phyloP scores from a whole-genome alignment of 2,329 filamentous ascomycete genomes.

The Bretziella fagacearum region DNA sequence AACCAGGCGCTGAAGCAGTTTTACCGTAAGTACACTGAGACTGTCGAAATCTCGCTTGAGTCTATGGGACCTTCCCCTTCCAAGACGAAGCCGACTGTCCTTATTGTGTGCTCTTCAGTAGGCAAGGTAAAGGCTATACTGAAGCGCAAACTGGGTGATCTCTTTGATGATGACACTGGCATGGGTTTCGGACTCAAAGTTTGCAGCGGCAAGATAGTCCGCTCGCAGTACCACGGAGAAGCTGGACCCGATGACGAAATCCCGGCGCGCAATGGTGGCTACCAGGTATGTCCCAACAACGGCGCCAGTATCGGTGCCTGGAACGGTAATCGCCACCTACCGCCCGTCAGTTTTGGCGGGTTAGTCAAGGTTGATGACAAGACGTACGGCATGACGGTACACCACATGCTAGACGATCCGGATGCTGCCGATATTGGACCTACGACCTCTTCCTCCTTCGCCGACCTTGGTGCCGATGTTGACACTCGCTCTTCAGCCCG shows the following conservation, averaged over 20 bases:
- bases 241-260: slow-evolving; percentile 19
- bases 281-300: slow-evolving; percentile 62
- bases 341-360: slow-evolving; percentile 81
- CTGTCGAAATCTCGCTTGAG: slow-evolving; percentile 61
- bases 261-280: slow-evolving; percentile 48
- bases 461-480: not conserved
- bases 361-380: slow-evolving; percentile 70
- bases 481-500: slow-evolving; percentile 3
- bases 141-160: slow-evolving; percentile 45
- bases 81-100: slow-evolving; percentile 52
- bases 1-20: slow-evolving; percentile 54
- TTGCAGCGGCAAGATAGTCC: slow-evolving; percentile 49
- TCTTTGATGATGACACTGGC: slow-evolving; percentile 43
- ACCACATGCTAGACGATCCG: slow-evolving; percentile 79
- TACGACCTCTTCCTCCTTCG: not conserved
- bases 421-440: slow-evolving; percentile 21
- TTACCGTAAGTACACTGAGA: slow-evolving; percentile 57
- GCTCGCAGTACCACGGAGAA: slow-evolving; percentile 29
- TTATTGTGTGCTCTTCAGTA: slow-evolving; percentile 62
- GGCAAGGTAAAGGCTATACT: slow-evolving; percentile 54
- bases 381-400: slow-evolving; percentile 86
- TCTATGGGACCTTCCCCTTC: slow-evolving; percentile 53
- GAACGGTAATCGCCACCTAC: slow-evolving; percentile 67
- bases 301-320: slow-evolving; percentile 90
- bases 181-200: slow-evolving; percentile 49